Conservation (phyloP, 768 basidiomycete species). For the Lactarius quietus region DNA sequence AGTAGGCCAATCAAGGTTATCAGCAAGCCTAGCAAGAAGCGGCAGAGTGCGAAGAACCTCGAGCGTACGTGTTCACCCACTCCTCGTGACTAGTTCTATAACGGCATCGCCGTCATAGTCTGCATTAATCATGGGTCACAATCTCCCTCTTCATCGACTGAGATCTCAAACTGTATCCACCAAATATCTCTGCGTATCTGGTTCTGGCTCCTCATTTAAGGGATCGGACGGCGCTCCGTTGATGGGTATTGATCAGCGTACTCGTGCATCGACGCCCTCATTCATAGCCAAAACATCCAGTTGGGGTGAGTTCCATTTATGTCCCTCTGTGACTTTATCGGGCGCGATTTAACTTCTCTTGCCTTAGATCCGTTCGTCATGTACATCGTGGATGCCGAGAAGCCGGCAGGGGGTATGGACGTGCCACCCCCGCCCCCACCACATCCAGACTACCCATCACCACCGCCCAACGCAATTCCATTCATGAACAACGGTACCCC, state of each 20-base stretch:
- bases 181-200: conserved; percentile 94
- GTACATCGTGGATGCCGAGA: conserved; percentile 94
- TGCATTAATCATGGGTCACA: conserved; percentile 93
- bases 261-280: conserved; percentile 70
- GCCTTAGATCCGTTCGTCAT: conserved; percentile 84
- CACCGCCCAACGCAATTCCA: conserved; percentile 86
- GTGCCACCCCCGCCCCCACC: conserved; percentile 77
- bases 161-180: conserved; percentile 95
- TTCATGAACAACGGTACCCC: conserved; percentile 80
- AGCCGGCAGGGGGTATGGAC: conserved; percentile 73
- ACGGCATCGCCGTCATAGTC: conserved; percentile 44
- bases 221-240: conserved; percentile 89
- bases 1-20: conserved; percentile 98
- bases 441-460: conserved; percentile 86
- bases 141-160: conserved; percentile 92
- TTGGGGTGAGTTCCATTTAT: conserved; percentile 59
- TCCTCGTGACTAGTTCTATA: conserved; percentile 16
- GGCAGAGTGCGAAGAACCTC: conserved; percentile 88
- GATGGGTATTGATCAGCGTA: conserved; percentile 73
- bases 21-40: conserved; percentile 97
- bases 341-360: conserved; percentile 24
- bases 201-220: conserved; percentile 86
- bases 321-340: conserved; percentile 9
- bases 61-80: conserved; percentile 58
- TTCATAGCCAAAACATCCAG: conserved; percentile 88